Percentiles rank a stretch among this genome's conserved stretches.
These are phyloP conservation scores for Graphilbum sp. DNA, from an alignment of 2,329 filamentous ascomycete genomes.

Conservation along the genomic window DNA sequence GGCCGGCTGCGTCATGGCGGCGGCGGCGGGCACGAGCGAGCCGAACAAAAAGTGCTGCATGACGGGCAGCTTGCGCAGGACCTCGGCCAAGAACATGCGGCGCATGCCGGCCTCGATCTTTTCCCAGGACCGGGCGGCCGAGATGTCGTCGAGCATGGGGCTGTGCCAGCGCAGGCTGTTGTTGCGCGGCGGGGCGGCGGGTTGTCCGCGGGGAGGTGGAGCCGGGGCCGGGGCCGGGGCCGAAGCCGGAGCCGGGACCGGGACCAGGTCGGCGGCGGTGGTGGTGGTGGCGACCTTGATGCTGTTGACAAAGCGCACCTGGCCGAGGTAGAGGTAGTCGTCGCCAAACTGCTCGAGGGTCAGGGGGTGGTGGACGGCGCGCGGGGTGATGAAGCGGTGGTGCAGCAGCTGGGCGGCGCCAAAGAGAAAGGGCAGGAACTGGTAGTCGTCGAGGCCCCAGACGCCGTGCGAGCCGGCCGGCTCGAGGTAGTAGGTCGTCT, in stretches of 20 bases:
- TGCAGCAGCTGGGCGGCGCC: conserved; percentile 78
- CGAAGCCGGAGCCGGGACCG: too few species aligned
- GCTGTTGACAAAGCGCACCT: conserved; percentile 85
- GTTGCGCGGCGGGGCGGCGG: conserved; percentile 25
- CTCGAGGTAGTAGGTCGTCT: conserved; percentile 90
- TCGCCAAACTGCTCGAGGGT: conserved; percentile 71
- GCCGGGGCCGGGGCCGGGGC: background rate
- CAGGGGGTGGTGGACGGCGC: conserved; percentile 73
- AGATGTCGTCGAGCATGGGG: conserved; percentile 97
- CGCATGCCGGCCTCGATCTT: conserved; percentile 95
- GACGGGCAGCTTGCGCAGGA: conserved; percentile 81
- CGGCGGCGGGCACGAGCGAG: conserved; percentile 59
- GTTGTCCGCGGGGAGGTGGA: background rate
- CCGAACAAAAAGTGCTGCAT: conserved; percentile 99
- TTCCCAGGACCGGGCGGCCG: conserved; percentile 69
- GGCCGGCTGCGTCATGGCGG: conserved; percentile 58
- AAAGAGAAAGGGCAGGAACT: conserved; percentile 90
- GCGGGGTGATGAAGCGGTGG: conserved; percentile 65
- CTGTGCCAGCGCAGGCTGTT: conserved; percentile 91
- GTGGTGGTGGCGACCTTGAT: conserved; percentile 42
- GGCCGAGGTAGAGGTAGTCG: conserved; percentile 82
- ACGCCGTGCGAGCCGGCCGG: conserved; percentile 94
- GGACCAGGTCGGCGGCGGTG: background rate
- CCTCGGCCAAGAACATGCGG: conserved; percentile 90
- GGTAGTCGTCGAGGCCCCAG: conserved; percentile 95